Conservation (phyloP, 2,329 filamentous ascomycete species). For the Gnomoniopsis sp. region DNA sequence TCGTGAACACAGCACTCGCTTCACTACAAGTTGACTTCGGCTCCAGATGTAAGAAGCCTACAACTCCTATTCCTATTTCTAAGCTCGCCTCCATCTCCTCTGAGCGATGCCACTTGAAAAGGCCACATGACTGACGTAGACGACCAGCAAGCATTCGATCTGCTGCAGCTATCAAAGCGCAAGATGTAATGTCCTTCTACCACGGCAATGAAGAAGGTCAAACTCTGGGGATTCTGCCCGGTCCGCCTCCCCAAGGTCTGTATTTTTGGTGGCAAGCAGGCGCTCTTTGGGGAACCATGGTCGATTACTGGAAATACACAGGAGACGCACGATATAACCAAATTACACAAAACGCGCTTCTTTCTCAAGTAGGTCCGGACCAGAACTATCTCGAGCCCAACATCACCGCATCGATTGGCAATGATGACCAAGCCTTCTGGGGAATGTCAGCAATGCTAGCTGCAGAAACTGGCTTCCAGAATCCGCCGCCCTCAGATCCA, state of each 20-base stretch:
- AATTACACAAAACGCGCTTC: conserved; percentile 39
- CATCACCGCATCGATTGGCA: conserved; percentile 42
- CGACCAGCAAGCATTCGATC: background rate
- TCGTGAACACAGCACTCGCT: background rate
- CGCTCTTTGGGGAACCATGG: conserved; percentile 29
- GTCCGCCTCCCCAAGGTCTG: conserved; percentile 28
- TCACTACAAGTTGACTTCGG: background rate
- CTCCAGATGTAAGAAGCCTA: background rate
- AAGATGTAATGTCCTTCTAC: conserved; percentile 30
- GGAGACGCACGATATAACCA: conserved; percentile 50
- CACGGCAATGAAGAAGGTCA: conserved; percentile 28
- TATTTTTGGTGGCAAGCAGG: conserved; percentile 35
- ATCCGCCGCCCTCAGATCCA: conserved; percentile 51
- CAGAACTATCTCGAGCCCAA: conserved; percentile 48
- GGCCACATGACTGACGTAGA: background rate
- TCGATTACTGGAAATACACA: conserved; percentile 39
- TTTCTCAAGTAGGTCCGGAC: conserved; percentile 44
- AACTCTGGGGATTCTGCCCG: conserved; percentile 28
- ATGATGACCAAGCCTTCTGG: conserved; percentile 63
- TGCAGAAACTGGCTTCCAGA: conserved; percentile 61
- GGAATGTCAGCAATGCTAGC: conserved; percentile 66
- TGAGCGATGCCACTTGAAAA: too few species aligned
- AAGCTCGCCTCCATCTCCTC: too few species aligned
- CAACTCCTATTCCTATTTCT: background rate
- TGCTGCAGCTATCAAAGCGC: conserved; percentile 21